A percentile compares a stretch with the other conserved stretches of the same genome.
These are phyloP conservation scores for Phycomyces nitens DNA, from an alignment of 192 early-diverging fungal species.

Conservation along the genomic window DNA sequence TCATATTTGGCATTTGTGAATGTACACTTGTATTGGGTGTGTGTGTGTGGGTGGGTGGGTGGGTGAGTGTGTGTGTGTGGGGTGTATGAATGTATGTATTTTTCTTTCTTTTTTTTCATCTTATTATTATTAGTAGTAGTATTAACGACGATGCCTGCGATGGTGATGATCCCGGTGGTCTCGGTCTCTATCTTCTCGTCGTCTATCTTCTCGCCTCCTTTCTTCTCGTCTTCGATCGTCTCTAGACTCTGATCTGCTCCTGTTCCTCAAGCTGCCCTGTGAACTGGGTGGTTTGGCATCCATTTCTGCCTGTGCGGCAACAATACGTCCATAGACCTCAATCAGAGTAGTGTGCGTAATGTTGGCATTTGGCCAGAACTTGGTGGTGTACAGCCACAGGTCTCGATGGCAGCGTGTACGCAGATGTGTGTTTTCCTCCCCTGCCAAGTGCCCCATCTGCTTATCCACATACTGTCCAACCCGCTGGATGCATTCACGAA, in stretches of 20 bases:
- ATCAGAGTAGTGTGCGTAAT: conserved; percentile 53
- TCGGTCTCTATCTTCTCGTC: conserved; percentile 30
- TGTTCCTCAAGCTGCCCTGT: conserved; percentile 2
- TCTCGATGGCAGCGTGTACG: conserved; percentile 45
- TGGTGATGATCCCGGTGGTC: conserved; percentile 16
- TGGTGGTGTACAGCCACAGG: conserved; percentile 68
- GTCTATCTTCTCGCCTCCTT: conserved; percentile 25
- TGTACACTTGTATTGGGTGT: too few relatives aligned
- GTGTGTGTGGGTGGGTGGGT: too few relatives aligned
- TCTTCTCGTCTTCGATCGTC: conserved; percentile 23
- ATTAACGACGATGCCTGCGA: too few relatives aligned
- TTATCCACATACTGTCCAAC: conserved; percentile 58
- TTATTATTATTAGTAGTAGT: too few relatives aligned
- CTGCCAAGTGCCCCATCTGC: conserved; percentile 25
- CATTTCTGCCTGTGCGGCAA: conserved; percentile 7
- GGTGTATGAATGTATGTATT: too few relatives aligned
- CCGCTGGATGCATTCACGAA: conserved; percentile 48
- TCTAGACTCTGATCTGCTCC: neutral
- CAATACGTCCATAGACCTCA: conserved; percentile 51
- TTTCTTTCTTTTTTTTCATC: too few relatives aligned
- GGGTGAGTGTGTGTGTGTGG: too few relatives aligned
- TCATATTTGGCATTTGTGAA: too few relatives aligned
- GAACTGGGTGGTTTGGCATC: too few relatives aligned
- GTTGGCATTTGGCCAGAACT: conserved; percentile 59
- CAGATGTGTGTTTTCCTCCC: conserved; percentile 17